Evolutionary conservation across 2,329 filamentous ascomycete species (phyloP).

Genomic region (Pseudogymnoascus sp.): DNA sequence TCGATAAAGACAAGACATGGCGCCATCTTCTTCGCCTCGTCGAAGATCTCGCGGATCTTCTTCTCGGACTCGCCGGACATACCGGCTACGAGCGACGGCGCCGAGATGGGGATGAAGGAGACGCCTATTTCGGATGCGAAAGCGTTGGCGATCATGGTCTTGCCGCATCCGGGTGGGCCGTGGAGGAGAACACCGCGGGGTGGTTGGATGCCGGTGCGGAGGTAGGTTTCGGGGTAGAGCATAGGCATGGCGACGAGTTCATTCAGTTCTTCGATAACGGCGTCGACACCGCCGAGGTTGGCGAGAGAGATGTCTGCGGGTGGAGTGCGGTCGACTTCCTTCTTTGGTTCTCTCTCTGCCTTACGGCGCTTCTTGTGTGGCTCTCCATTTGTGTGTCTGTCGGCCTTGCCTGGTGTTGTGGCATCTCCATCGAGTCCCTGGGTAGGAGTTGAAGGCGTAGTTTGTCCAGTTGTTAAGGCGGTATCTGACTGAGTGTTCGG

Average conservation of each 20-base stretch:
- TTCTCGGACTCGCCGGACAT: slow-evolving; percentile 89
- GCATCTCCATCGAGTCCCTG: slow-evolving; percentile 11
- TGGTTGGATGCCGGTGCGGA: slow-evolving; percentile 58
- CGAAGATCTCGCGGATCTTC: slow-evolving; percentile 76
- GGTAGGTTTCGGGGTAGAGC: slow-evolving; percentile 58
- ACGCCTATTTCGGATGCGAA: slow-evolving; percentile 69
- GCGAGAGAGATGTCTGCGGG: slow-evolving; percentile 61
- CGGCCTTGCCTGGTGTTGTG: slow-evolving; percentile 28
- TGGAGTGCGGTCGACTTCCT: slow-evolving; percentile 53
- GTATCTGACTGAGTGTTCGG: slow-evolving; percentile 12
- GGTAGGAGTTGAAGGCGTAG: slow-evolving; percentile 20
- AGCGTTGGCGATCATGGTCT: slow-evolving; percentile 76
- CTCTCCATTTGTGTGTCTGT: slow-evolving; percentile 58
- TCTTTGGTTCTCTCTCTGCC: slow-evolving; percentile 38
- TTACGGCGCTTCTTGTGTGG: slow-evolving; percentile 60
- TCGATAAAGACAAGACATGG: slow-evolving; percentile 90
- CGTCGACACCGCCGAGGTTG: slow-evolving; percentile 71
- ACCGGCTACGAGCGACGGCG: slow-evolving; percentile 72
- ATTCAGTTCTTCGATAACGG: slow-evolving; percentile 61
- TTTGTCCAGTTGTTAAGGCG: slow-evolving; percentile 5
- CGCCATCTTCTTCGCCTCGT: slow-evolving; percentile 77
- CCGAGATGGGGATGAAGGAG: slow-evolving; percentile 75
- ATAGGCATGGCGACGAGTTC: slow-evolving; percentile 69
- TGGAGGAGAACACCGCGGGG: slow-evolving; percentile 71
- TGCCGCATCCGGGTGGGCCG: slow-evolving; percentile 78